A percentile compares a stretch with the other conserved stretches of the same genome.
These are phyloP conservation scores for Phytophthora chlamydospora DNA, from an alignment of 352 stramenopile genomes.

Conservation along the genomic window DNA sequence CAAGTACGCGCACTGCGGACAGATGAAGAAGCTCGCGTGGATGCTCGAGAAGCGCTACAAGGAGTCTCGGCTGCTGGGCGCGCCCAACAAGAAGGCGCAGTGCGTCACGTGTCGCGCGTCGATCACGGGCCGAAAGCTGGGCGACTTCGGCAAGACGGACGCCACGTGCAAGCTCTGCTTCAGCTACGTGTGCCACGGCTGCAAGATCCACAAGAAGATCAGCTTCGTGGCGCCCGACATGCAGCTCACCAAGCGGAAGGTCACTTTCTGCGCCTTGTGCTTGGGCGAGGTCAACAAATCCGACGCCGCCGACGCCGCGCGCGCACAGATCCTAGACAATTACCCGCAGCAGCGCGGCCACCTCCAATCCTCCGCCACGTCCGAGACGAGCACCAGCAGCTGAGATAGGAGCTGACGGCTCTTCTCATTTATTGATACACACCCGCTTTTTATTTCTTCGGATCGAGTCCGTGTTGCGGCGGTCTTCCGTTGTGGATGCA, in stretches of 20 bases:
- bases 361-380: constrained; percentile 21
- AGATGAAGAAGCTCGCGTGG: constrained; percentile 50
- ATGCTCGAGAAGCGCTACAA: constrained; percentile 39
- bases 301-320: constrained; percentile 30
- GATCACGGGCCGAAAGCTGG: constrained; percentile 24
- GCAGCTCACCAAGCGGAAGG: constrained; percentile 28
- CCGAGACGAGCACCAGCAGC: constrained; percentile 33
- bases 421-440: too few species aligned
- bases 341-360: constrained; percentile 10
- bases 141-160: constrained; percentile 35
- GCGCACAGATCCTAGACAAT: constrained; percentile 31
- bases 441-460: too few species aligned
- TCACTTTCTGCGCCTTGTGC: constrained; percentile 41
- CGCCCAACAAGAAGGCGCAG: constrained; percentile 24
- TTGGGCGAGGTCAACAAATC: constrained; percentile 25
- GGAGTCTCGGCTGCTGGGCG: constrained; percentile 22
- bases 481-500: too few species aligned
- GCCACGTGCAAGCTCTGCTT: constrained; percentile 44
- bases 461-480: too few species aligned
- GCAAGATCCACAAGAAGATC: constrained; percentile 45
- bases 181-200: constrained; percentile 35
- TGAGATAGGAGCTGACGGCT: constrained; percentile 10
- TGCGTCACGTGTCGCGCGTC: constrained; percentile 32
- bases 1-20: constrained; percentile 33
- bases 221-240: constrained; percentile 41